Base-by-base conservation (phyloP, 331 rosid species). In the Pyracantha coccinea region DNA sequence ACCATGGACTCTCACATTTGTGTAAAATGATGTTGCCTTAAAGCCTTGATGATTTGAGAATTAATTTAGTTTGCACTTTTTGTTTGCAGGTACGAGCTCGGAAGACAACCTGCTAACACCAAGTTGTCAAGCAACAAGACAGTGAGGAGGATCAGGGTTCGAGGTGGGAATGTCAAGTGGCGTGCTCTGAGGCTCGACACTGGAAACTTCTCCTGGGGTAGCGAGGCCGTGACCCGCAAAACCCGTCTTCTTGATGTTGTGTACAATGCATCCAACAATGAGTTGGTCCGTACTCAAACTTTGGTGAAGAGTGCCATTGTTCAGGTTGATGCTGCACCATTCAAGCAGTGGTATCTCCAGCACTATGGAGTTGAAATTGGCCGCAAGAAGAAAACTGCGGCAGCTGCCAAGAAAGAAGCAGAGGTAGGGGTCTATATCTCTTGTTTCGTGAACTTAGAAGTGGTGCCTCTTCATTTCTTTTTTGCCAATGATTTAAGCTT, bases 251-350 rank as follows among this genome's bases (percentile, higher is more conserved):
- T 82, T 19, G 86, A 82, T 62, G 86, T 82, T 20, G 86, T 78
- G 57, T 82, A 82, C 58, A 82, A 82, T 55, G 80, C 86, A 57
- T 82, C 82, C 7, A 82, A 82, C 83, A 82, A 82, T 47, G 86
- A 82, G 77, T 66, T 82, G 35, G 86, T 82, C 44, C 86, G 86
- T n/a, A 82, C 86, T 25, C 83, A 82, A 38, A 82, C 86, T 29
- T 71, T 82, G 77, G 86, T 82, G 74, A 82, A 82, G 66, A 8
- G 77, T 58, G 86, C 86, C 69, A 82, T 82, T 31, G 66, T 82
- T 59, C 86, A 82, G 71, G 85, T 82, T 64, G 85, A 82, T 78
- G 85, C 85, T 6, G 85, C 85, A 23, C 85, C 85, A 21, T 82
- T 82, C 68, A 82, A 78, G 70, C 82, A 82, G 80, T 82, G 85